Conservation (phyloP, 23 red algal species). For the Porphyridium purpureum region DNA sequence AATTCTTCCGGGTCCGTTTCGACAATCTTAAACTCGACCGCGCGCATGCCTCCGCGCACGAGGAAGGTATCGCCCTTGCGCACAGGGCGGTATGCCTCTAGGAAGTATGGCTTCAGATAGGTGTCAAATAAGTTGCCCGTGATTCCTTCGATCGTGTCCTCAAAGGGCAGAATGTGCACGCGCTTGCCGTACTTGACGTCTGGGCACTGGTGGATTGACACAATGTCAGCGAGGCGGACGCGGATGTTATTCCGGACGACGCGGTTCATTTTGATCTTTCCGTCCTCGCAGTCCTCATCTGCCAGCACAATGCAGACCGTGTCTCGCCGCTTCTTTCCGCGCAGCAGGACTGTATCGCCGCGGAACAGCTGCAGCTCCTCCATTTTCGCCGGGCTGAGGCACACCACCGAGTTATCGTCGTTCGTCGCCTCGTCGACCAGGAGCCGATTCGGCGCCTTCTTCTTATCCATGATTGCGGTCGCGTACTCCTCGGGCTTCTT, state of each 20-base stretch:
- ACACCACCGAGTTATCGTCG: constrained; percentile 96
- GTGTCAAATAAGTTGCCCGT: constrained; percentile 89
- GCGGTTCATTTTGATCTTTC: constrained; percentile 68
- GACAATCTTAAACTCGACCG: constrained; percentile 98
- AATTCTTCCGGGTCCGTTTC: constrained; percentile 99
- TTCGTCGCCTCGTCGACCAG: constrained; percentile 90
- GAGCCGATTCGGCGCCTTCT: constrained; percentile 95
- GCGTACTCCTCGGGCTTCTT: constrained; percentile 71
- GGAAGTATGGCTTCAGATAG: constrained; percentile 93
- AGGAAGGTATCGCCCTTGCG: constrained; percentile 96
- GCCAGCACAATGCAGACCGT: constrained; percentile 98
- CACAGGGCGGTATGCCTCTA: constrained; percentile 96
- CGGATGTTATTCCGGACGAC: constrained; percentile 96
- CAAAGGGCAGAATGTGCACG: constrained; percentile 97
- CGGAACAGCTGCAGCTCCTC: constrained; percentile 97
- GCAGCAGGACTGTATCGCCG: constrained; percentile 92
- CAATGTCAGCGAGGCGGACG: constrained; percentile 83
- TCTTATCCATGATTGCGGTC: constrained; percentile 94
- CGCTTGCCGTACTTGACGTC: constrained; percentile 95
- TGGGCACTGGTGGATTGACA: constrained; percentile 74
- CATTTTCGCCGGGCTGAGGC: constrained; percentile 88
- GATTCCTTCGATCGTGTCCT: constrained; percentile 83
- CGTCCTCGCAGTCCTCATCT: constrained; percentile 85
- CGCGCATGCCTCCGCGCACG: constrained; percentile 82
- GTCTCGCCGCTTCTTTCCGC: constrained; percentile 81